phyloP scores from a whole-genome alignment of 306 rosid species.

The Pachyrhizus erosus region DNA sequence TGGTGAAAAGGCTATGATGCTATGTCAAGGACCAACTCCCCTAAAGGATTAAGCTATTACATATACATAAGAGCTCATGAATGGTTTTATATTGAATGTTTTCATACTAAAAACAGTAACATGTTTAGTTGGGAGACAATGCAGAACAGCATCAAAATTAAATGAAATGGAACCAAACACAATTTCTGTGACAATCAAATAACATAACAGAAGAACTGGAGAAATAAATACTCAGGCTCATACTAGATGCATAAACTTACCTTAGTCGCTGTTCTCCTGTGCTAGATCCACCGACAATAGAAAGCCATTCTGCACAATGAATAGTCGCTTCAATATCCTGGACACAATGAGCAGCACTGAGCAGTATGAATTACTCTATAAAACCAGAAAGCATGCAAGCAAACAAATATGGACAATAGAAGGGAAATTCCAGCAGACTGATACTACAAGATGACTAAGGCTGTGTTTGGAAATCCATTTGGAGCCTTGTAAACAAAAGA shows the following conservation, averaged over 20 bases:
- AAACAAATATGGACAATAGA: constrained; percentile 39
- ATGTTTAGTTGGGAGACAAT: constrained; percentile 27
- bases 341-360: constrained; percentile 52
- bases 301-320: constrained; percentile 99
- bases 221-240: constrained; percentile 15
- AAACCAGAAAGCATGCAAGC: constrained; percentile 43
- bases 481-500: background rate
- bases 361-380: constrained; percentile 52
- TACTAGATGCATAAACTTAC: constrained; percentile 50
- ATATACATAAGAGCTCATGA: background rate
- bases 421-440: constrained; percentile 20
- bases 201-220: constrained; percentile 1
- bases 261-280: constrained; percentile 87
- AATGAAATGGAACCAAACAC: constrained; percentile 3
- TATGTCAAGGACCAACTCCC: constrained; percentile 13
- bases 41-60: background rate
- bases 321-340: constrained; percentile 99
- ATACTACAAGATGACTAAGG: background rate
- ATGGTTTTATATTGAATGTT: constrained; percentile 25
- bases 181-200: constrained; percentile 9
- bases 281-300: constrained; percentile 97
- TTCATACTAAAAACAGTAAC: background rate
- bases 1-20: background rate
- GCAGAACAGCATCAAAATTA: constrained; percentile 20
- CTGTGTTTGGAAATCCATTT: background rate